Base-by-base conservation (phyloP, 192 early-diverging fungal genomes). In the Ambispora gerdemannii region DNA sequence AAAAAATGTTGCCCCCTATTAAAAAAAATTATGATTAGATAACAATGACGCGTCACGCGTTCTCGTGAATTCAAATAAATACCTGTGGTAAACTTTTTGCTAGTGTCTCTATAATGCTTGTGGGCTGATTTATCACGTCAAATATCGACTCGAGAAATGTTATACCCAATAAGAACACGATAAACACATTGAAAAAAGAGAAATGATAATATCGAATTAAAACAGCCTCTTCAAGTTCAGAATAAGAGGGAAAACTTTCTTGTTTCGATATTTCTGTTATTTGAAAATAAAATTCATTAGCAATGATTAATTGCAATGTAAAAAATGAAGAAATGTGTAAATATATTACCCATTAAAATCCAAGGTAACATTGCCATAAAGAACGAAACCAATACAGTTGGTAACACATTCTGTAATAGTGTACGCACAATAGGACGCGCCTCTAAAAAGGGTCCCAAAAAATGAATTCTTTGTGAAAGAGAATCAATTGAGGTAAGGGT, bases 101-200 rank as follows among this genome's bases (percentile, higher is more conserved):
- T 13, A 88, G 69, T 0, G 80, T 56, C 1, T 78, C 75, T 20
- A 84, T 76, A 4, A 87, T 77, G 52, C 74, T 80, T 17, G 83
- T 80, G 8, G 86, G 86, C 35, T 76, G 61, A 31, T 81, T 76
- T 8, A 86, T 52, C 2, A 84, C 63, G 8, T 77, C 70, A 13
- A 83, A 33, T 50, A 88, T 83, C 11, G 82, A 79, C 7, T 76
- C 74, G 8, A 88, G 58, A 51, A 88, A 83, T 3, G 83, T 76
- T 0, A 77, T 83, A 55, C 86, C 86, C 7, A 86, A 60, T 31
- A 84, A 75, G 49, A 88, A 88, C 0, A 88, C 84, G 50, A 88
- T 81, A 31, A 88, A 74, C 0, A 86, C 82, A 59, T 88, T 88
- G 74, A 88, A 88, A 22, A 88, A 83, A 24, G 83, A 72, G 70